Conservation (phyloP, 177 flowering plant species). For the Vitis hybrid region DNA sequence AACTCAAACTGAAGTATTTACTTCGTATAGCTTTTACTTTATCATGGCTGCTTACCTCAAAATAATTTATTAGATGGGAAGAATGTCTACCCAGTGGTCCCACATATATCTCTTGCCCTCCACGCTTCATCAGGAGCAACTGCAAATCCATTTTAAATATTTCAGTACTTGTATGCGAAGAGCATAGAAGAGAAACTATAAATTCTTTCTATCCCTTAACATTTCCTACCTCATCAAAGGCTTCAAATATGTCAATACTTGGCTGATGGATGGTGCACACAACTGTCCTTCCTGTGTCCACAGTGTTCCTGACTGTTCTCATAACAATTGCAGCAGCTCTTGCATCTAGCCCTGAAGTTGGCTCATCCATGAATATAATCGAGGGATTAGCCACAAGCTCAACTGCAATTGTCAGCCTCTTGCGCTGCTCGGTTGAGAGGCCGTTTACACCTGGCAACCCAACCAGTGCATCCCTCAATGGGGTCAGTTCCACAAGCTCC, state of each 20-base stretch:
- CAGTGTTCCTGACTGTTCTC: slow-evolving; percentile 86
- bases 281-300: slow-evolving; percentile 86
- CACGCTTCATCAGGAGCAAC: slow-evolving; percentile 75
- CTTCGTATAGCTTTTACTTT: background rate
- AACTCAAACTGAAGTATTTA: background rate
- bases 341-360: slow-evolving; percentile 92
- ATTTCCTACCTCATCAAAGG: slow-evolving; percentile 76
- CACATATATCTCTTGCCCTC: slow-evolving; percentile 72
- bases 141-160: slow-evolving; percentile 25
- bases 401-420: slow-evolving; percentile 83
- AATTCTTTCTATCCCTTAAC: background rate
- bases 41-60: slow-evolving; percentile 46
- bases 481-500: slow-evolving; percentile 53
- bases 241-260: slow-evolving; percentile 84
- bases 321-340: slow-evolving; percentile 90
- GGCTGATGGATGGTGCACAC: slow-evolving; percentile 95
- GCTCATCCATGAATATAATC: slow-evolving; percentile 90
- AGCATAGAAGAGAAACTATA: background rate
- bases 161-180: background rate
- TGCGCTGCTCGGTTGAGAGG: slow-evolving; percentile 85
- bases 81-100: slow-evolving; percentile 78
- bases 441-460: slow-evolving; percentile 82
- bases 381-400: slow-evolving; percentile 92
- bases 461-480: slow-evolving; percentile 45
- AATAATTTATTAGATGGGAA: slow-evolving; percentile 57